phyloP scores from a whole-genome alignment of 768 basidiomycete genomes.

The Tulasnella sp. region DNA sequence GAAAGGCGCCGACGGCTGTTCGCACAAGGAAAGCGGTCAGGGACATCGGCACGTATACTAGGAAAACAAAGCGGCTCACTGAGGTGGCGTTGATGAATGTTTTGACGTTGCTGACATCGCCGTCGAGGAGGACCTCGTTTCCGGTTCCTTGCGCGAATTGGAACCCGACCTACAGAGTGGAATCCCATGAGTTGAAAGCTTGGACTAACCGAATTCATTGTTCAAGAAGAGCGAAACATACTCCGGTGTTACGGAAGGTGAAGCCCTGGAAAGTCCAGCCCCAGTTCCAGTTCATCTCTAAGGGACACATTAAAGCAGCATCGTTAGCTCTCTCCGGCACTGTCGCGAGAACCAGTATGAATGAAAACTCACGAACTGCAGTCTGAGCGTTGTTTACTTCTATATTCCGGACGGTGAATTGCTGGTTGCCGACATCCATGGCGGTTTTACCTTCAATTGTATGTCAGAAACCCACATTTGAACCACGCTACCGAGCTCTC shows the following conservation, averaged over 20 bases:
- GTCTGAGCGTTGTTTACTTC: conserved; percentile 53
- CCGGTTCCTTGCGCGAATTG: conserved; percentile 44
- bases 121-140: conserved; percentile 62
- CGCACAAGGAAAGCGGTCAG: conserved; percentile 45
- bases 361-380: conserved; percentile 39
- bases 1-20: conserved; percentile 48
- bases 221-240: no score
- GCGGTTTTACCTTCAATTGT: conserved; percentile 44
- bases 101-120: conserved; percentile 55
- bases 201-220: background rate
- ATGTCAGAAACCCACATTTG: background rate
- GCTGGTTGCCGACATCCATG: conserved; percentile 77
- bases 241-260: no score
- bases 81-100: conserved; percentile 56
- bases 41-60: background rate
- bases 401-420: conserved; percentile 50
- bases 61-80: conserved; percentile 32
- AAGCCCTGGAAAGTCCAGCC: conserved; percentile 55
- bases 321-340: background rate
- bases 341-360: background rate
- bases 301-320: background rate
- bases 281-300: conserved; percentile 32
- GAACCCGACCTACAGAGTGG: background rate
- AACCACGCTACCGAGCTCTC: background rate
- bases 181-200: background rate